phyloP scores from a whole-genome alignment of 306 rosid genomes.

The Malus fusca region DNA sequence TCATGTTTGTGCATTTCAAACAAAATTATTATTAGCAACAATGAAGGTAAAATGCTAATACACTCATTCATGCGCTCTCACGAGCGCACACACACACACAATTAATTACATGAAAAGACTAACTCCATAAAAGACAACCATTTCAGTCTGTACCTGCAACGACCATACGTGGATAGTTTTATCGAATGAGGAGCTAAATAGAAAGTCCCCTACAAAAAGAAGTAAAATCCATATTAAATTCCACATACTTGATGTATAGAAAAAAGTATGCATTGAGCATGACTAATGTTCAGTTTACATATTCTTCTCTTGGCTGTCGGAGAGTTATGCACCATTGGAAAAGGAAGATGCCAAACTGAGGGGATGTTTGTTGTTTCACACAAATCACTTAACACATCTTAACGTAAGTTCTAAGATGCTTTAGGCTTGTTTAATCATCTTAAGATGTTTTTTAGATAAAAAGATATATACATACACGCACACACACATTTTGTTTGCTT shows the following conservation, averaged over 20 bases:
- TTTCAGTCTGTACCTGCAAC: constrained; percentile 56
- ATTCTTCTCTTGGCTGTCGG: neutral
- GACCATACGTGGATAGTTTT: constrained; percentile 85
- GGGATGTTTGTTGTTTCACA: neutral
- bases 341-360: neutral
- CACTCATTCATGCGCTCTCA: neutral
- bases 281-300: neutral
- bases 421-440: neutral
- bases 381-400: neutral
- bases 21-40: neutral
- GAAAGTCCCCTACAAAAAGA: constrained; percentile 58
- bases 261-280: neutral
- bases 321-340: neutral
- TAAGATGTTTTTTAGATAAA: neutral
- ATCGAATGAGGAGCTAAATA: constrained; percentile 90
- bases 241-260: constrained; percentile 9
- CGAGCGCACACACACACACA: neutral
- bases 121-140: constrained; percentile 8
- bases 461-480: too few species aligned
- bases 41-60: neutral
- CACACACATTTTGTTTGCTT: neutral
- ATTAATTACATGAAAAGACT: neutral
- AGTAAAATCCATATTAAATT: constrained; percentile 17
- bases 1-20: constrained; percentile 2
- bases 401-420: neutral